A percentile compares a stretch with the other conserved stretches of the same genome.
These are phyloP conservation scores for Marchantia paleacea DNA, from an alignment of 225 moss, liverwort and hornwort genomes.

Conservation along the genomic window DNA sequence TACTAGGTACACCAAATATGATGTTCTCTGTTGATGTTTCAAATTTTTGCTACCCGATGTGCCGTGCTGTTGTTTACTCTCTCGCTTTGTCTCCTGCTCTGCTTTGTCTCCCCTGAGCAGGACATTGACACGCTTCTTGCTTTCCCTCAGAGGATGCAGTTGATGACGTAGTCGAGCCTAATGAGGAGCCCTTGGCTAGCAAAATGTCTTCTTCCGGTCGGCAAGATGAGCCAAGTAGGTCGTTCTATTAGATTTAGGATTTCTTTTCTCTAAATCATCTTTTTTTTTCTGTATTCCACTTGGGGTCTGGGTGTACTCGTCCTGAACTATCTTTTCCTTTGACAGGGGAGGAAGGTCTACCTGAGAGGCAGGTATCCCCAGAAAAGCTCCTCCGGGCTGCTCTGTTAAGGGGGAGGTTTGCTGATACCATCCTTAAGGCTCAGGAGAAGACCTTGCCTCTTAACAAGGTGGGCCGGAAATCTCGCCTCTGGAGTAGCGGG, in stretches of 20 bases:
- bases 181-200: slow-evolving; percentile 16
- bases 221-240: slow-evolving; percentile 43
- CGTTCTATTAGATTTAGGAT: too few relatives aligned
- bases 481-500: slow-evolving; percentile 26
- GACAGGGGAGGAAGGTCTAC: slow-evolving; percentile 52
- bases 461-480: slow-evolving; percentile 68
- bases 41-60: background rate
- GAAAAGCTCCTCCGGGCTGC: slow-evolving; percentile 88
- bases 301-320: slow-evolving; percentile 37
- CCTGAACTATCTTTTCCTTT: slow-evolving; percentile 46
- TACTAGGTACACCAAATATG: too few relatives aligned
- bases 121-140: slow-evolving; percentile 8
- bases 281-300: slow-evolving; percentile 10
- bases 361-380: slow-evolving; percentile 82
- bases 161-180: slow-evolving; percentile 24
- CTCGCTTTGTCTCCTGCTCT: background rate
- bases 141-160: slow-evolving; percentile 24
- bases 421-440: slow-evolving; percentile 86
- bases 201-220: slow-evolving; percentile 25
- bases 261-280: background rate
- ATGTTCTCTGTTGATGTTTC: background rate
- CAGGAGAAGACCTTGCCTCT: slow-evolving; percentile 87
- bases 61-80: slow-evolving; percentile 11
- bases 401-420: slow-evolving; percentile 86
- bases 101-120: background rate